Percentiles rank a stretch among this genome's conserved stretches.
These are phyloP conservation scores for Knufia petricola DNA, from an alignment of 2,329 filamentous ascomycete species.

Conservation along the genomic window DNA sequence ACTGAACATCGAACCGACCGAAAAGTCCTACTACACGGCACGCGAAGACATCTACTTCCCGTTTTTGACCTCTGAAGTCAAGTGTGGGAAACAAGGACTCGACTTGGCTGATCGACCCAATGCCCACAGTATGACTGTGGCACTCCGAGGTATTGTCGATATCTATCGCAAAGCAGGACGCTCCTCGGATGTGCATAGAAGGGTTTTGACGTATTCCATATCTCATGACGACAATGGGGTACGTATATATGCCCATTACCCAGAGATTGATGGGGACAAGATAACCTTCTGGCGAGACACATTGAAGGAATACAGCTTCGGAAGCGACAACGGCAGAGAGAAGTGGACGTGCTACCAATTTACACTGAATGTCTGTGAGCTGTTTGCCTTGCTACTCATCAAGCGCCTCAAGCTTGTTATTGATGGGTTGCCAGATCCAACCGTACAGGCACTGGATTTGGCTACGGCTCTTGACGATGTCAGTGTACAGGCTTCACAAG, in stretches of 20 bases:
- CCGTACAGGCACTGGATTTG: conserved; percentile 3
- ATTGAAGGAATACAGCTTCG: too few relatives aligned
- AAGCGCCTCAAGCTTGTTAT: conserved; percentile 9
- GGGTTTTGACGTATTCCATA: conserved; percentile 4
- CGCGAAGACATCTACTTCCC: neutral
- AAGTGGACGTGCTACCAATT: conserved; percentile 31
- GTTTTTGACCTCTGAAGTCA: neutral
- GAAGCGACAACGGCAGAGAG: conserved; percentile 25
- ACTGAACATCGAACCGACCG: too few relatives aligned
- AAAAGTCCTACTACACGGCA: neutral
- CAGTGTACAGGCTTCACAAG: conserved; percentile 11
- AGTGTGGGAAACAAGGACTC: neutral
- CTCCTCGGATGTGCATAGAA: neutral
- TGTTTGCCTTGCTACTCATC: conserved; percentile 16
- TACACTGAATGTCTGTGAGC: conserved; percentile 29
- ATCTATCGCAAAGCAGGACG: neutral
- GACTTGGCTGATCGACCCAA: neutral
- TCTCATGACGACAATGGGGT: conserved; percentile 6
- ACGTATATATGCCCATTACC: neutral
- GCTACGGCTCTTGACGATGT: conserved; percentile 8
- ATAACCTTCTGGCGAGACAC: conserved; percentile 4
- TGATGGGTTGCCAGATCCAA: conserved; percentile 9
- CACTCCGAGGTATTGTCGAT: neutral
- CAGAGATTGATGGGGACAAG: neutral
- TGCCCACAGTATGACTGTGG: neutral